Percentiles rank a stretch among this genome's conserved stretches.
Conservation (phyloP, 2,329 filamentous ascomycete species). For the Neonectria neomacrospora region DNA sequence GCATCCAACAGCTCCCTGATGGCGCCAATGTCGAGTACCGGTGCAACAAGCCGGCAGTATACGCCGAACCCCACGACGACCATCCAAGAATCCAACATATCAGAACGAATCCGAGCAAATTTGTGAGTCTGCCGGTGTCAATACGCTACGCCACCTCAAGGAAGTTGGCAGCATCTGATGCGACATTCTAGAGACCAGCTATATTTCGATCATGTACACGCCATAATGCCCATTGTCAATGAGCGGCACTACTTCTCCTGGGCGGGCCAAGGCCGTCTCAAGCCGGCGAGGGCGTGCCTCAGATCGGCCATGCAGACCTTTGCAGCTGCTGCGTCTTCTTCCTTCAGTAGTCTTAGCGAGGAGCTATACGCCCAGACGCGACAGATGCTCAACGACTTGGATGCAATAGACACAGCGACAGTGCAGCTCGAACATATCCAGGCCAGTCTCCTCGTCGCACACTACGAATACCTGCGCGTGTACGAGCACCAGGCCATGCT, state of each 20-base stretch:
- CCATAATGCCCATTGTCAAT: background rate
- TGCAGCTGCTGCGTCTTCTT: background rate
- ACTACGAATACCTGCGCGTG: conserved; percentile 53
- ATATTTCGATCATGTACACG: background rate
- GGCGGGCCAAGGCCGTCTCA: background rate
- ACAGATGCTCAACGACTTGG: background rate
- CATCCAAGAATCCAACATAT: no score
- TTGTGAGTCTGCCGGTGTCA: no score
- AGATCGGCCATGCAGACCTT: background rate
- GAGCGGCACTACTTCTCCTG: conserved; percentile 2
- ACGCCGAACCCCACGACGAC: no score
- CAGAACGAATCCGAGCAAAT: no score
- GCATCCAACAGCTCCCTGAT: no score
- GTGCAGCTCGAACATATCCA: background rate
- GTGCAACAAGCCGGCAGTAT: no score
- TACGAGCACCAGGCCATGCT: background rate
- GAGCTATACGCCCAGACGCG: background rate
- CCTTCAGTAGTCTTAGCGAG: background rate
- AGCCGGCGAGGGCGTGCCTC: background rate
- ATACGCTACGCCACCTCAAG: no score
- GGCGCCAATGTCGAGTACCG: no score
- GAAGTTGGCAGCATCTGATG: no score
- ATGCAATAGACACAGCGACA: background rate
- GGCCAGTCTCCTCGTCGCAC: background rate
- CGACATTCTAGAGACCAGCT: background rate